Percentiles rank a stretch among this genome's conserved stretches.
These are phyloP conservation scores for Dendrocalamus latiflorus DNA, from an alignment of 202 grass and related monocot species.

Conservation along the genomic window DNA sequence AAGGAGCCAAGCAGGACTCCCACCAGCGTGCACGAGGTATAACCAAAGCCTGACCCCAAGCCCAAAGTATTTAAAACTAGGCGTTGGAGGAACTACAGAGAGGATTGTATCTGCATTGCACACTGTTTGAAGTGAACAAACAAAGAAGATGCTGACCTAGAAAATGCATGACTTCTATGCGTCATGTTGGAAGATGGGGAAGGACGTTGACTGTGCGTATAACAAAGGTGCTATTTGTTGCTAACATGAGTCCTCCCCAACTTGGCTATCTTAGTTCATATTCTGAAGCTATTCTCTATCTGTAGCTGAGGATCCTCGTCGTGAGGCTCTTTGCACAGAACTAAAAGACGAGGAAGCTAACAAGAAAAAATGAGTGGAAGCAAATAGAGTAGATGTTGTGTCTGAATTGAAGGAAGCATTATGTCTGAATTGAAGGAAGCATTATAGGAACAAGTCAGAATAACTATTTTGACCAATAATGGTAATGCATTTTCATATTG, in stretches of 20 bases:
- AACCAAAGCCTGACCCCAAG: no score
- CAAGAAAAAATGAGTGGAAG: slow-evolving; percentile 66
- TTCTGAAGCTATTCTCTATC: slow-evolving; percentile 40
- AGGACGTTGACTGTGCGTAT: slow-evolving; percentile 64
- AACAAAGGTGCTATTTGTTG: slow-evolving; percentile 52
- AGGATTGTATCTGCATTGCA: slow-evolving; percentile 82
- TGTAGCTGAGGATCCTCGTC: slow-evolving; percentile 62
- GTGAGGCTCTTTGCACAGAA: background rate
- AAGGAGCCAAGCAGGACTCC: no score
- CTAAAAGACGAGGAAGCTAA: background rate
- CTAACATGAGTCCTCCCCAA: background rate
- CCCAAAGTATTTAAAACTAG: slow-evolving; percentile 13
- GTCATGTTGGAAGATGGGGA: slow-evolving; percentile 63
- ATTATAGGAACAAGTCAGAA: slow-evolving; percentile 81
- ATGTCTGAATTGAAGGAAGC: no score
- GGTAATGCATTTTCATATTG: background rate
- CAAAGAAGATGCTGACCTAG: slow-evolving; percentile 63
- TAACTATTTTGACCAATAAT: background rate
- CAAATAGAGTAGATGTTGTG: slow-evolving; percentile 57
- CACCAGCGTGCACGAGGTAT: no score
- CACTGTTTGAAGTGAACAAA: slow-evolving; percentile 54
- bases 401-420: slow-evolving; percentile 79
- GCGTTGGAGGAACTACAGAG: slow-evolving; percentile 73
- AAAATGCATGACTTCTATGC: slow-evolving; percentile 61
- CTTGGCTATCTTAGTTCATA: background rate